A percentile compares a stretch with the other conserved stretches of the same genome.
phyloP scores from a whole-genome alignment of 2,329 filamentous ascomycete species.

The Talaromyces islandicus region DNA sequence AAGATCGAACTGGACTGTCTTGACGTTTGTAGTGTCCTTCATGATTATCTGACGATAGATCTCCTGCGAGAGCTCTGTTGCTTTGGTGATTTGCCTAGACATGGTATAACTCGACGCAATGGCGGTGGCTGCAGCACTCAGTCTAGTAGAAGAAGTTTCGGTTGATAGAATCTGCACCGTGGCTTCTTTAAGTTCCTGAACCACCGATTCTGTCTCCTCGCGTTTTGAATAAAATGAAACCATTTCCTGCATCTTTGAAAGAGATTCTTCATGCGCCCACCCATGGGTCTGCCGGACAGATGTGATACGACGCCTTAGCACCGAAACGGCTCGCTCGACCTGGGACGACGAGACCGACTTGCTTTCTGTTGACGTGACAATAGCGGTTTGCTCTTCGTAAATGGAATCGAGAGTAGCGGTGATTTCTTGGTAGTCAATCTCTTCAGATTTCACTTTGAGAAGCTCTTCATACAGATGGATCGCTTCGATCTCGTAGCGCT shows the following conservation, averaged over 20 bases:
- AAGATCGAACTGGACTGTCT: constrained; percentile 25
- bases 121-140: constrained; percentile 28
- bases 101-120: constrained; percentile 34
- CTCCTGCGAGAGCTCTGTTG: constrained; percentile 28
- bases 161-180: constrained; percentile 27
- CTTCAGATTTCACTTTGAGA: constrained; percentile 23
- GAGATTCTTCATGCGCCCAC: constrained; percentile 35
- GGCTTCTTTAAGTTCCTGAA: constrained; percentile 28
- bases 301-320: constrained; percentile 25
- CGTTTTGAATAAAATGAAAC: constrained; percentile 29
- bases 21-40: constrained; percentile 27
- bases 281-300: constrained; percentile 27
- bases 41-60: constrained; percentile 34
- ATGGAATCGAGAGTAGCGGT: constrained; percentile 28
- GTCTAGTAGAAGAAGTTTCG: constrained; percentile 23
- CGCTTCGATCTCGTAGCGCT: constrained; percentile 29
- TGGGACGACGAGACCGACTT: constrained; percentile 23
- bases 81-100: constrained; percentile 26
- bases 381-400: constrained; percentile 31
- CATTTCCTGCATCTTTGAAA: constrained; percentile 32
- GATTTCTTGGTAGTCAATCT: constrained; percentile 30
- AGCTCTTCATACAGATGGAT: constrained; percentile 33
- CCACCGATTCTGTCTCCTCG: constrained; percentile 23
- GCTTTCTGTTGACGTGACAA: constrained; percentile 15
- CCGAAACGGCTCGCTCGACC: constrained; percentile 23